Base-by-base conservation (phyloP, 805 yeast species). In the Ogataea saltuana region DNA sequence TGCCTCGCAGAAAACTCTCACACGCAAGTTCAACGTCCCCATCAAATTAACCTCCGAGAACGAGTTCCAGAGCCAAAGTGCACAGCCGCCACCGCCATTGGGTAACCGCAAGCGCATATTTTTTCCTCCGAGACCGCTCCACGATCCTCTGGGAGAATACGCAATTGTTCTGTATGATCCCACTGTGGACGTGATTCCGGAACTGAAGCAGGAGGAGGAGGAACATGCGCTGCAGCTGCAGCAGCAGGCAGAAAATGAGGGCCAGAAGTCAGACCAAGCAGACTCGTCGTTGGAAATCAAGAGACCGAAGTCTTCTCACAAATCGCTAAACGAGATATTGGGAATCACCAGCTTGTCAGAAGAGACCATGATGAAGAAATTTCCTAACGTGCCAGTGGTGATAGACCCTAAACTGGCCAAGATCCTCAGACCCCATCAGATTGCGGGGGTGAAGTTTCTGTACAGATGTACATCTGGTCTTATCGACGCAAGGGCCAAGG, bases 101-200 rank as follows among this genome's bases (percentile, higher is more conserved):
- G 99, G 99, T 0, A 88, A 89, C 45, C 78, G 84, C 49, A 76
- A 84, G 28, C 78, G 80, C 49, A 75, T 80, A 2, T 70, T 78
- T 1, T 65, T 87, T 41, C 85, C 87, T n/a, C 96, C 98, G 4
- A 69, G 89, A 45, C 95, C 99, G 1, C 71, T 93, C n/a, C 95
- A 91, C 60, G 99, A 93, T 65, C 99, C 99, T 0, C 74, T 83
- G 33, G 89, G 84, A 48, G 97, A 93, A 61, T 82, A 87, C 56
- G 97, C 99, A 2, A 88, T 93, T 42, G 97, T 93, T 1, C 70
- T 93, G 33, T 93, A 88, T 58, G 99, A 93, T 63, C 99, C 99
- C 0, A 87, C 98, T 0, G 83, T 91, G 3, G 98, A 93, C 58
- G 75, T 63, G 48, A 49, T 60, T 39, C 63, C 71, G 41, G 67